These are phyloP conservation scores for Termitomyces sp. DNA, from an alignment of 768 basidiomycete genomes.

Conservation along the genomic window DNA sequence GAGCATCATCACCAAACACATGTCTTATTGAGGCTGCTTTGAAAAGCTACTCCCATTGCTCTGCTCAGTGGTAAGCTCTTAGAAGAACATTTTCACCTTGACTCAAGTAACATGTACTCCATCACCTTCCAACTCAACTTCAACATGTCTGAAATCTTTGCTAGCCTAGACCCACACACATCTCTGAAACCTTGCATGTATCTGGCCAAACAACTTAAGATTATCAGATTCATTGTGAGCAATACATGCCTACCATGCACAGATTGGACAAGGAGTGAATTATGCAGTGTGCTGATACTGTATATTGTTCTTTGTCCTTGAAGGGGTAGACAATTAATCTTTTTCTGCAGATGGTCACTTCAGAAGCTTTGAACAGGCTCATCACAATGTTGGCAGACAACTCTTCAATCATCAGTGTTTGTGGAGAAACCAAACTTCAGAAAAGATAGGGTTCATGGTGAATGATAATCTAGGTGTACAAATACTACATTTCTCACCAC, in stretches of 20 bases:
- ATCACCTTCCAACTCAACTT: slow-evolving; percentile 80
- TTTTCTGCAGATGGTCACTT: slow-evolving; percentile 67
- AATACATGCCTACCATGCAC: slow-evolving; percentile 75
- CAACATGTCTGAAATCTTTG: slow-evolving; percentile 67
- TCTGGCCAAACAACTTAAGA: slow-evolving; percentile 86
- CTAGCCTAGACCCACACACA: slow-evolving; percentile 56
- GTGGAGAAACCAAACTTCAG: slow-evolving; percentile 89
- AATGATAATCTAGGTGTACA: slow-evolving; percentile 99
- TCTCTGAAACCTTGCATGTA: slow-evolving; percentile 75
- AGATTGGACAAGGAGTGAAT: slow-evolving; percentile 65
- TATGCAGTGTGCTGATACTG: slow-evolving; percentile 86
- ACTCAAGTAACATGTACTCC: slow-evolving; percentile 72
- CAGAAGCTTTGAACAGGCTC: slow-evolving; percentile 88
- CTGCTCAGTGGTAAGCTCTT: slow-evolving; percentile 25
- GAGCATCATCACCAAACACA: slow-evolving; percentile 84
- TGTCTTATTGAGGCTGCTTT: slow-evolving; percentile 74
- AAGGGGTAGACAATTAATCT: background rate
- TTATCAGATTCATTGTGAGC: slow-evolving; percentile 82
- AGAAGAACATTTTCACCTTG: slow-evolving; percentile 60
- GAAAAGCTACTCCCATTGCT: slow-evolving; percentile 58
- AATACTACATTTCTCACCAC: slow-evolving; percentile 95
- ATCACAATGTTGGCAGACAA: slow-evolving; percentile 88
- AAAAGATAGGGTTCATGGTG: slow-evolving; percentile 96
- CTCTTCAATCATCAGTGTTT: slow-evolving; percentile 86
- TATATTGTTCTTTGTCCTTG: slow-evolving; percentile 34